phyloP scores from a whole-genome alignment of 1,284 basidiomycete genomes.

The Austroboletus novae-zelandiae region DNA sequence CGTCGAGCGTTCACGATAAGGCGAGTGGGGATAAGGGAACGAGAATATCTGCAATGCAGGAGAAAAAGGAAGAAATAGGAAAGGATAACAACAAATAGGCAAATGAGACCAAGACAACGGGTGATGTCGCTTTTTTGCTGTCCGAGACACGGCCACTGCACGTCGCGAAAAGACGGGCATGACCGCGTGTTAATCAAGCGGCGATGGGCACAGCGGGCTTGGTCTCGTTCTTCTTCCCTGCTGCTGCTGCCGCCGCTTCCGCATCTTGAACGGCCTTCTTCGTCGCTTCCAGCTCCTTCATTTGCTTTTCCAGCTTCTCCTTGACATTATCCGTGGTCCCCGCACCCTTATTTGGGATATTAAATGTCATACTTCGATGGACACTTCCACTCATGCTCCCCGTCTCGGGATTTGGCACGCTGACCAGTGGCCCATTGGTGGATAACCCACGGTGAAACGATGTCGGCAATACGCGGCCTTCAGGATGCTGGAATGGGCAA shows the following conservation, averaged over 20 bases:
- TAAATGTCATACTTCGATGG: conserved; percentile 69
- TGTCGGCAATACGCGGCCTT: conserved; percentile 71
- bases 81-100: conserved; percentile 21
- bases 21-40: conserved; percentile 3
- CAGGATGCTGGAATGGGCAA: conserved; percentile 78
- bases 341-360: conserved; percentile 34
- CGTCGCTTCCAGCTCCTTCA: conserved; percentile 58
- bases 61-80: conserved; percentile 4
- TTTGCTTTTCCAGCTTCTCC: conserved; percentile 54
- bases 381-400: conserved; percentile 62
- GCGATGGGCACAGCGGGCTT: conserved; percentile 52
- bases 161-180: not conserved
- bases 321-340: conserved; percentile 38
- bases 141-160: too few species aligned
- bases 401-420: conserved; percentile 56
- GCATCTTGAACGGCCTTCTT: conserved; percentile 59
- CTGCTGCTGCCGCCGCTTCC: conserved; percentile 46
- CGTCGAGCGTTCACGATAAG: conserved; percentile 11
- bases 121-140: conserved; percentile 12
- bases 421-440: conserved; percentile 55
- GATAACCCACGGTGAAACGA: conserved; percentile 76
- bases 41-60: conserved; percentile 3
- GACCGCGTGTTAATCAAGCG: conserved; percentile 12
- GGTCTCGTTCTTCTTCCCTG: conserved; percentile 57
- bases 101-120: conserved; percentile 16